Evolutionary conservation across 352 stramenopile species (phyloP).

Genomic region (Peronosclerospora sorghi): DNA sequence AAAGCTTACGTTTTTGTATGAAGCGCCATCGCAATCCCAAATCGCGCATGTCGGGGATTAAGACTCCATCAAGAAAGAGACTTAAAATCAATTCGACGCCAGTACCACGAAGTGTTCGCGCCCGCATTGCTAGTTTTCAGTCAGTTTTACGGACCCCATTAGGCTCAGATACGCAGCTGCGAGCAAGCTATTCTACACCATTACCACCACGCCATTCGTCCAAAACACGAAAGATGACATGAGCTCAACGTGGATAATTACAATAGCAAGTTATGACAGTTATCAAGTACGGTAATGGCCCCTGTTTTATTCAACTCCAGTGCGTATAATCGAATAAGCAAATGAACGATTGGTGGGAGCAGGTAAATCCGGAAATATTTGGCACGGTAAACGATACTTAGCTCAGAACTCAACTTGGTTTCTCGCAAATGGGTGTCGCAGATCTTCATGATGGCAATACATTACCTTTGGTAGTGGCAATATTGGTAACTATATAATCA

Average conservation of each 20-base stretch:
- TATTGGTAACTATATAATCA: constrained; percentile 71
- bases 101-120: constrained; percentile 27
- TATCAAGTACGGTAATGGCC: neutral
- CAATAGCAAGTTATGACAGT: neutral
- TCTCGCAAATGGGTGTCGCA: constrained; percentile 45
- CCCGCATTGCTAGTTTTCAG: constrained; percentile 39
- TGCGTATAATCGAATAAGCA: neutral
- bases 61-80: constrained; percentile 21
- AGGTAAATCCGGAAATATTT: constrained; percentile 31
- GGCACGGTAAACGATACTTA: constrained; percentile 34
- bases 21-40: constrained; percentile 18
- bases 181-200: constrained; percentile 72
- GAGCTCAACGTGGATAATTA: constrained; percentile 9
- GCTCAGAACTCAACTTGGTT: constrained; percentile 24
- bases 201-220: constrained; percentile 21
- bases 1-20: constrained; percentile 1
- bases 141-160: constrained; percentile 37
- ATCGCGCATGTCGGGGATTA: constrained; percentile 9
- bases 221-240: constrained; percentile 16
- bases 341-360: constrained; percentile 35
- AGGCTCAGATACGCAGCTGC: constrained; percentile 51
- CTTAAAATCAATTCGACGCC: constrained; percentile 13
- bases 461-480: constrained; percentile 53
- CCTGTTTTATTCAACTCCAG: neutral
- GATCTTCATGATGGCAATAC: constrained; percentile 51